These are phyloP conservation scores for Mycena kentingensis DNA, from an alignment of 768 basidiomycete genomes.

Conservation along the genomic window DNA sequence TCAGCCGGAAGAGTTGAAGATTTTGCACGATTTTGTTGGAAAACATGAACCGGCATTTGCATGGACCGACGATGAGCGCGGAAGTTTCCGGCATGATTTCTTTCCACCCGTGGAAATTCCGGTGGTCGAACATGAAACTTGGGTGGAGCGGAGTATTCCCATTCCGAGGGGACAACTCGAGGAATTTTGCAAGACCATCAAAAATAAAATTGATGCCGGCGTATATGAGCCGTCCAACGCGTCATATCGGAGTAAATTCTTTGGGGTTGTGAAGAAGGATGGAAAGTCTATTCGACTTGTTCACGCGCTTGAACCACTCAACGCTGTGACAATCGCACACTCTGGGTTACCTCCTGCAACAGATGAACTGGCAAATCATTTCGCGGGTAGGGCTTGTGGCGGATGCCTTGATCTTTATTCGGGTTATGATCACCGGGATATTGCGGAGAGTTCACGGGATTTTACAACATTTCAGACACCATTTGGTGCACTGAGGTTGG, in stretches of 20 bases:
- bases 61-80: constrained; percentile 9
- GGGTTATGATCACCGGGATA: constrained; percentile 29
- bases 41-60: constrained; percentile 22
- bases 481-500: constrained; percentile 23
- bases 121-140: constrained; percentile 31
- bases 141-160: constrained; percentile 22
- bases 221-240: constrained; percentile 13
- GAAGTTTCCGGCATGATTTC: constrained; percentile 12
- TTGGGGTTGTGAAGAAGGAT: constrained; percentile 31
- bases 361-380: constrained; percentile 6
- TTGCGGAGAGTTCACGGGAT: constrained; percentile 29
- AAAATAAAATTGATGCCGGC: constrained; percentile 14
- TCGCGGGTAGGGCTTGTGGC: constrained; percentile 1
- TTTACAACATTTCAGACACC: constrained; percentile 36
- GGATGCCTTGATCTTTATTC: constrained; percentile 23
- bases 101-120: constrained; percentile 14
- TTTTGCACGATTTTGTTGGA: constrained; percentile 24
- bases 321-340: constrained; percentile 25
- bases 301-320: constrained; percentile 30
- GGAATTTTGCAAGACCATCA: constrained; percentile 19
- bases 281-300: constrained; percentile 26
- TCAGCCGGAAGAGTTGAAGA: constrained; percentile 29
- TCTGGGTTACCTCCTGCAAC: constrained; percentile 24
- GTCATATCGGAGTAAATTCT: constrained; percentile 34
- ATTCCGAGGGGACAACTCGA: constrained; percentile 20